A percentile compares a stretch with the other conserved stretches of the same genome.
phyloP scores from a whole-genome alignment of 1,284 basidiomycete genomes.

The Sparassis latifolia region DNA sequence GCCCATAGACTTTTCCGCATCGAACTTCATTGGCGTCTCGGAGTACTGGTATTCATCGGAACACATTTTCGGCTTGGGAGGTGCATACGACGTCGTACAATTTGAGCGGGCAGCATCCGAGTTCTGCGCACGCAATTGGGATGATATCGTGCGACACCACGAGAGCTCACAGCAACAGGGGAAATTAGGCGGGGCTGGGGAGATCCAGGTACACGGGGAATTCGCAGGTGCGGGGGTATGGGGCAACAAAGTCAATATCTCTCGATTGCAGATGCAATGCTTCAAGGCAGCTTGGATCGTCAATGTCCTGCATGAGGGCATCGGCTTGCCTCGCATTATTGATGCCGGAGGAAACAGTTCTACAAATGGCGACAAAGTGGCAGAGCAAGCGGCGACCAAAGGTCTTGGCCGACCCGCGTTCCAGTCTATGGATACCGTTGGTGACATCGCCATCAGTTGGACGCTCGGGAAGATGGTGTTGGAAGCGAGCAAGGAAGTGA shows the following conservation, averaged over 20 bases:
- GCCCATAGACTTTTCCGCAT: conserved; percentile 83
- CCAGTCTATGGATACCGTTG: conserved; percentile 89
- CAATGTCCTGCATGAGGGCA: conserved; percentile 94
- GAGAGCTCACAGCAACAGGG: conserved; percentile 43
- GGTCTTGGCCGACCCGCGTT: conserved; percentile 77
- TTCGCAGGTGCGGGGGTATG: conserved; percentile 61
- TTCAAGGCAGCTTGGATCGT: conserved; percentile 99
- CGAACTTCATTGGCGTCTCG: conserved; percentile 94
- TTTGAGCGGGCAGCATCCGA: conserved; percentile 89
- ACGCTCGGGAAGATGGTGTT: conserved; percentile 98
- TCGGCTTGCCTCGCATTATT: conserved; percentile 89
- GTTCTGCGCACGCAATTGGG: conserved; percentile 84
- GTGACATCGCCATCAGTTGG: conserved; percentile 93
- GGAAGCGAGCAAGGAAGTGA: conserved; percentile 86
- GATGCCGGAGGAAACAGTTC: conserved; percentile 74
- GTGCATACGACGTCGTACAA: conserved; percentile 92
- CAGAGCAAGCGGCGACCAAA: conserved; percentile 70
- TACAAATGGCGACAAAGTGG: conserved; percentile 60
- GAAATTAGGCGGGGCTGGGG: conserved; percentile 50
- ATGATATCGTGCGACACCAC: conserved; percentile 66
- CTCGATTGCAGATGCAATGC: conserved; percentile 93
- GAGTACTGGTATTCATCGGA: conserved; percentile 99
- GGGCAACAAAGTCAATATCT: conserved; percentile 71
- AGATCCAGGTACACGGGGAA: conserved; percentile 49
- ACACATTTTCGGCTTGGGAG: conserved; percentile 91